phyloP scores from a whole-genome alignment of 2,329 filamentous ascomycete genomes.

The Clarireedia hainanense region DNA sequence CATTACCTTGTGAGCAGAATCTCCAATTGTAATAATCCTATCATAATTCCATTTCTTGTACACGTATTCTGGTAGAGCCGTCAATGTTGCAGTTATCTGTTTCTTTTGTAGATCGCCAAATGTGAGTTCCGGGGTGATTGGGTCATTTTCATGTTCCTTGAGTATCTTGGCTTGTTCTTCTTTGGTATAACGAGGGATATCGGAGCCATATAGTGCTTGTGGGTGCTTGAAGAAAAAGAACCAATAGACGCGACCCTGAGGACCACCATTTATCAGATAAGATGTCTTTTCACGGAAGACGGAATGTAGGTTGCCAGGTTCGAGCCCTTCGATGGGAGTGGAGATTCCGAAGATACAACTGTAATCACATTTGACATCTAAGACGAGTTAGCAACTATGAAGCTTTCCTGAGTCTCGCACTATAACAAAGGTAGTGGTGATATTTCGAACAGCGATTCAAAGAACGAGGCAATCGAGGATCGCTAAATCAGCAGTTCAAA shows the following conservation, averaged over 20 bases:
- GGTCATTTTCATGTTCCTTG: conserved; percentile 7
- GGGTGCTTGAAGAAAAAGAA: conserved; percentile 15
- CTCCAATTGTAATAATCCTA: conserved; percentile 27
- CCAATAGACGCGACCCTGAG: conserved; percentile 10
- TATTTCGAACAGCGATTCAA: no score
- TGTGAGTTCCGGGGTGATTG: conserved; percentile 6
- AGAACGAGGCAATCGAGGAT: neutral
- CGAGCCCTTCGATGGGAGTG: conserved; percentile 5
- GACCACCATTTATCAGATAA: conserved; percentile 12
- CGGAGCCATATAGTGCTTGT: conserved; percentile 7
- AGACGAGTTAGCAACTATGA: neutral
- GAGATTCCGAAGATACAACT: conserved; percentile 18
- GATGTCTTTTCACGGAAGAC: conserved; percentile 11
- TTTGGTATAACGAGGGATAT: conserved; percentile 16
- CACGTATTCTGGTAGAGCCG: conserved; percentile 18
- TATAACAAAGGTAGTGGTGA: no score
- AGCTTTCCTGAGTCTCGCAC: neutral
- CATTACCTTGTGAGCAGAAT: conserved; percentile 12
- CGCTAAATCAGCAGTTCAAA: neutral
- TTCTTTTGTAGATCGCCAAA: conserved; percentile 14
- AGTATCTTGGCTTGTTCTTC: conserved; percentile 11
- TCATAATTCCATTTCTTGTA: conserved; percentile 34
- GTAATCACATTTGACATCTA: conserved; percentile 9
- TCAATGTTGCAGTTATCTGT: conserved; percentile 7
- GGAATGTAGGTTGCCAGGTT: conserved; percentile 7